phyloP scores from a whole-genome alignment of 2,329 filamentous ascomycete genomes.

The Monosporascus sp. region DNA sequence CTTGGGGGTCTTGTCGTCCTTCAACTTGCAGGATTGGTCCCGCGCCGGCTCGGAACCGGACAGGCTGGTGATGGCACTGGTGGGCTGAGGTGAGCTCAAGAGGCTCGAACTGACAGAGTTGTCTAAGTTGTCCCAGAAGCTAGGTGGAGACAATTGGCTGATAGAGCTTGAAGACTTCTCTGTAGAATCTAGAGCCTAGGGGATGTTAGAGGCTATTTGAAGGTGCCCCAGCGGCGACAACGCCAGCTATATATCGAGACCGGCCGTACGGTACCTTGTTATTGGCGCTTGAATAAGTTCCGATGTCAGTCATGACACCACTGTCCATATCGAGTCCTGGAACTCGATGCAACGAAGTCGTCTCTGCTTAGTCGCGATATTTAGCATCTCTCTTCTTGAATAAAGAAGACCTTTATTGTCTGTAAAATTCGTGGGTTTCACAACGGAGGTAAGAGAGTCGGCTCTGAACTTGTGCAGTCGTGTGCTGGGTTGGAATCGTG shows the following conservation, averaged over 20 bases:
- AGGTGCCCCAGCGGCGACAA: conserved; percentile 3
- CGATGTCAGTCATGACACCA: conserved; percentile 31
- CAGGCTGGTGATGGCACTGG: conserved; percentile 21
- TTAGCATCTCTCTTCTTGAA: conserved; percentile 10
- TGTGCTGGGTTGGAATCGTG: not conserved
- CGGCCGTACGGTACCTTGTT: conserved; percentile 23
- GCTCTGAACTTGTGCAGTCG: too few species aligned
- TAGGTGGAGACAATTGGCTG: conserved; percentile 25
- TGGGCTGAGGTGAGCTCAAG: conserved; percentile 22
- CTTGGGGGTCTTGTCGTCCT: conserved; percentile 19
- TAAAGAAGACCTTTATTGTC: conserved; percentile 1
- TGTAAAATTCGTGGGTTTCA: not conserved
- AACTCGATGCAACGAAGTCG: conserved; percentile 15
- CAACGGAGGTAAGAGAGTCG: not conserved
- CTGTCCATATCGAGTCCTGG: conserved; percentile 29
- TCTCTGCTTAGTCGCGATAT: not conserved
- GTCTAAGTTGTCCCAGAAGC: conserved; percentile 29
- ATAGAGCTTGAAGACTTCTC: conserved; percentile 27
- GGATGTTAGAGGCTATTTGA: conserved; percentile 12
- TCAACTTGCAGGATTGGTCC: conserved; percentile 18
- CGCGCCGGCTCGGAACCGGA: conserved; percentile 22
- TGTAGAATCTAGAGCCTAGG: conserved; percentile 24
- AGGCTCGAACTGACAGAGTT: conserved; percentile 24
- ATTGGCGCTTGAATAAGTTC: conserved; percentile 27
- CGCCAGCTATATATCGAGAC: conserved; percentile 3